Conservation (phyloP, 1,284 basidiomycete species). For the Rhodotorula mucilaginosa region DNA sequence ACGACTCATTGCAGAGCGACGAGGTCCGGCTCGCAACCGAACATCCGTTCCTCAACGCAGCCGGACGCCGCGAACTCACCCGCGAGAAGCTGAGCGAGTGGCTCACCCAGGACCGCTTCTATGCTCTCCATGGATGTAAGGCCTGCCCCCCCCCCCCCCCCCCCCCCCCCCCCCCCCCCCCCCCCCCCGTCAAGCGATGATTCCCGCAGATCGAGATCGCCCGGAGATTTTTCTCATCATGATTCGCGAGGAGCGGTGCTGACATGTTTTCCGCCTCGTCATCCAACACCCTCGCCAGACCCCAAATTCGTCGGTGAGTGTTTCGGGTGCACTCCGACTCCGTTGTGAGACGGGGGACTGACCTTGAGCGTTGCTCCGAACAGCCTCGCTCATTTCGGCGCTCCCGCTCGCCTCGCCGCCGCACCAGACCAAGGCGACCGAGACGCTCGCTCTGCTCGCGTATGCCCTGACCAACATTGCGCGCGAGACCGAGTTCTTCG, state of each 20-base stretch:
- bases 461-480: conserved; percentile 29
- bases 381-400: conserved; percentile 16
- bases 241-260: background rate
- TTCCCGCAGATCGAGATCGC: too few species aligned
- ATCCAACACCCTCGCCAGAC: background rate
- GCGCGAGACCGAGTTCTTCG: conserved; percentile 31
- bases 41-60: conserved; percentile 20
- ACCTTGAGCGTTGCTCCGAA: background rate
- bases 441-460: conserved; percentile 20
- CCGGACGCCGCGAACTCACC: conserved; percentile 12
- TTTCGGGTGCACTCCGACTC: fast-evolving
- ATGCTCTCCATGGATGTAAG: conserved; percentile 25
- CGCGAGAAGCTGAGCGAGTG: conserved; percentile 15
- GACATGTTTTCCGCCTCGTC: background rate
- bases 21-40: conserved; percentile 19
- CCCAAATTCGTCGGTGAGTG: conserved; percentile 29
- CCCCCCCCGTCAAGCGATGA: too few species aligned
- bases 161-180: too few species aligned
- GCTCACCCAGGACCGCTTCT: conserved; percentile 28
- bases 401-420: conserved; percentile 17
- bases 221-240: background rate
- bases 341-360: background rate
- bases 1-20: background rate
- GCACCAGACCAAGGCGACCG: conserved; percentile 6
- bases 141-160: background rate